Conservation (phyloP, 768 basidiomycete species). For the Suillus tomentosus region DNA sequence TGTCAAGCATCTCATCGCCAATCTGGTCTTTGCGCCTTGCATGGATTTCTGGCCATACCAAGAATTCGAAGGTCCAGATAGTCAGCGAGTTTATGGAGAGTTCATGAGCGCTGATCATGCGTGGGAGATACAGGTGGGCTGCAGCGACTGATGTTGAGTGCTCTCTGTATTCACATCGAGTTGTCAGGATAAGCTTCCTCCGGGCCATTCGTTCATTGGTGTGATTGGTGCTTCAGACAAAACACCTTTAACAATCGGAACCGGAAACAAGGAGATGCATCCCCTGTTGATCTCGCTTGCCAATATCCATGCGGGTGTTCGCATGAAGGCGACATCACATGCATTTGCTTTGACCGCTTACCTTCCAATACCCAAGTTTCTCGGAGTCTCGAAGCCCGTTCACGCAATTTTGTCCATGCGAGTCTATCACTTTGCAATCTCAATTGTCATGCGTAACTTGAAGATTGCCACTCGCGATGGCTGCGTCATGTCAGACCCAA, state of each 20-base stretch:
- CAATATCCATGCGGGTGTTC: conserved; percentile 33
- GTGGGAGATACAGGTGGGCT: not conserved
- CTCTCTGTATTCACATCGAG: not conserved
- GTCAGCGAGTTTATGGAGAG: not conserved
- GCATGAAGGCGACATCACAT: conserved; percentile 36
- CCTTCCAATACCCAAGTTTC: conserved; percentile 35
- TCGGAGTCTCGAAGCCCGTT: conserved; percentile 20
- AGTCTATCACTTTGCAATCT: conserved; percentile 32
- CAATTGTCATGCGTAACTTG: conserved; percentile 31
- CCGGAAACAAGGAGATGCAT: conserved; percentile 35
- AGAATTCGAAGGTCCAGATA: not conserved
- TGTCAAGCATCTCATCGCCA: too few relatives aligned
- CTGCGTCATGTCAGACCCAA: conserved; percentile 30
- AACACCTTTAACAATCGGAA: conserved; percentile 33
- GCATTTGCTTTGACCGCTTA: conserved; percentile 30
- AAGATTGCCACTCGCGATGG: conserved; percentile 31
- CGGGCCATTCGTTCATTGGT: conserved; percentile 7
- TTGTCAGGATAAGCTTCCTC: not conserved
- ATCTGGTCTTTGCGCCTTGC: too few relatives aligned
- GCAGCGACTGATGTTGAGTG: not conserved
- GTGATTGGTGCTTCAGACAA: conserved; percentile 36
- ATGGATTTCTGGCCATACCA: too few relatives aligned
- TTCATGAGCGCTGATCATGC: not conserved
- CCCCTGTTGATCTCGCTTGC: conserved; percentile 33
- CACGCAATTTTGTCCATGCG: conserved; percentile 29